Conservation (phyloP, 2,329 filamentous ascomycete genomes). For the Diaporthe ampelina region DNA sequence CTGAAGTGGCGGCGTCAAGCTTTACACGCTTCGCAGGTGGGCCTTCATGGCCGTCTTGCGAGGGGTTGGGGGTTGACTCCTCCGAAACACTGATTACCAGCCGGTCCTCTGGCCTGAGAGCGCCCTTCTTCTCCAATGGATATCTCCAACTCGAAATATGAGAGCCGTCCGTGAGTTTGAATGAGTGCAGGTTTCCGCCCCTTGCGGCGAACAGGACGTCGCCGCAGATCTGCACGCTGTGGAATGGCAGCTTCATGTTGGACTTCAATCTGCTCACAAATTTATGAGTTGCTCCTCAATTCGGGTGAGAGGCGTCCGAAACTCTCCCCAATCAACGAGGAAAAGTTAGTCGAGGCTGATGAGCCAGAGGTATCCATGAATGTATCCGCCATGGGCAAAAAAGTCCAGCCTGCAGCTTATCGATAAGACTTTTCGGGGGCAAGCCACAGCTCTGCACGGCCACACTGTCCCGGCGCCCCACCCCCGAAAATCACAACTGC, state of each 20-base stretch:
- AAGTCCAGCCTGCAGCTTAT: constrained; percentile 26
- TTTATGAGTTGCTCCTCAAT: neutral
- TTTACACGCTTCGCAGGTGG: constrained; percentile 49
- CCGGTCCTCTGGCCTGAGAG: constrained; percentile 41
- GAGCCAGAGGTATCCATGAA: neutral
- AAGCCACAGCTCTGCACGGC: constrained; percentile 26
- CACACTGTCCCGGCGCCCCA: constrained; percentile 23
- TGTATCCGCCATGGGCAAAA: neutral
- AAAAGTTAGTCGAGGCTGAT: neutral
- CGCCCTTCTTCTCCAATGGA: constrained; percentile 49
- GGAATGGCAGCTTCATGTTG: constrained; percentile 72
- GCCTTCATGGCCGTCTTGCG: constrained; percentile 38
- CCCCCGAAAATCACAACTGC: constrained; percentile 31
- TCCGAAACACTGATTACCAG: constrained; percentile 34
- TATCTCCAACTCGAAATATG: constrained; percentile 75
- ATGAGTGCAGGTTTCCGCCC: constrained; percentile 79
- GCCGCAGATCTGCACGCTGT: constrained; percentile 69
- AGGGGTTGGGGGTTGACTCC: constrained; percentile 24
- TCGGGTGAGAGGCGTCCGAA: neutral
- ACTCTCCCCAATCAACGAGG: neutral
- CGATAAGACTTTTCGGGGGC: constrained; percentile 14
- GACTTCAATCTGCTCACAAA: neutral
- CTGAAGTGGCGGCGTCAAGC: constrained; percentile 37
- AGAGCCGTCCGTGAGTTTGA: constrained; percentile 69
- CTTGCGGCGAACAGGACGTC: constrained; percentile 79